These are phyloP conservation scores for Coniferiporia weirii DNA, from an alignment of 1,284 basidiomycete genomes.

Conservation along the genomic window DNA sequence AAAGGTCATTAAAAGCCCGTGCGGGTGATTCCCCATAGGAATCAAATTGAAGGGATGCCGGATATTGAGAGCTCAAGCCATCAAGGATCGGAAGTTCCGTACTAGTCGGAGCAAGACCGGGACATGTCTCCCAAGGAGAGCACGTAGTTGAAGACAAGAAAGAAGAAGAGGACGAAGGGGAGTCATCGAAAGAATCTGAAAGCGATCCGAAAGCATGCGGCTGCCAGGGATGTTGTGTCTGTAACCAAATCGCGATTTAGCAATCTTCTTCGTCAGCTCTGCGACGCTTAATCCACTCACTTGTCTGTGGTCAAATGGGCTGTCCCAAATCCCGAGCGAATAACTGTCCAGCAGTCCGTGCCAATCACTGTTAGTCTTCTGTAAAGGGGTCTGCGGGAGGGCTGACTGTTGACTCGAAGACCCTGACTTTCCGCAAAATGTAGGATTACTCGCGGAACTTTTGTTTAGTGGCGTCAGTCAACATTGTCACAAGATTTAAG, in stretches of 20 bases:
- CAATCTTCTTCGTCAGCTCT: not conserved
- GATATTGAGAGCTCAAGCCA: constrained; percentile 3
- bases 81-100: constrained; percentile 12
- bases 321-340: constrained; percentile 11
- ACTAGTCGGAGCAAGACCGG: constrained; percentile 13
- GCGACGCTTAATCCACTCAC: not conserved
- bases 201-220: constrained; percentile 8
- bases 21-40: not conserved
- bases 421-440: not conserved
- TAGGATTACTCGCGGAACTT: constrained; percentile 1
- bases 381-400: constrained; percentile 4
- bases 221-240: constrained; percentile 6
- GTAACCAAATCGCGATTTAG: not conserved
- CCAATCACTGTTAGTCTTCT: constrained; percentile 10
- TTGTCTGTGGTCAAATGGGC: not conserved
- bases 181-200: constrained; percentile 14
- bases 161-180: constrained; percentile 15
- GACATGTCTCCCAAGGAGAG: constrained; percentile 19
- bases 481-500: not conserved
- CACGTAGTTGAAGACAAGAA: constrained; percentile 16
- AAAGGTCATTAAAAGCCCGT: constrained; percentile 1
- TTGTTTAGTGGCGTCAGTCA: not conserved
- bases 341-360: constrained; percentile 13
- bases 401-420: not conserved
- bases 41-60: not conserved